Evolutionary conservation across 2,329 filamentous ascomycete genomes (phyloP).

Genomic region (Calonectria naviculata): DNA sequence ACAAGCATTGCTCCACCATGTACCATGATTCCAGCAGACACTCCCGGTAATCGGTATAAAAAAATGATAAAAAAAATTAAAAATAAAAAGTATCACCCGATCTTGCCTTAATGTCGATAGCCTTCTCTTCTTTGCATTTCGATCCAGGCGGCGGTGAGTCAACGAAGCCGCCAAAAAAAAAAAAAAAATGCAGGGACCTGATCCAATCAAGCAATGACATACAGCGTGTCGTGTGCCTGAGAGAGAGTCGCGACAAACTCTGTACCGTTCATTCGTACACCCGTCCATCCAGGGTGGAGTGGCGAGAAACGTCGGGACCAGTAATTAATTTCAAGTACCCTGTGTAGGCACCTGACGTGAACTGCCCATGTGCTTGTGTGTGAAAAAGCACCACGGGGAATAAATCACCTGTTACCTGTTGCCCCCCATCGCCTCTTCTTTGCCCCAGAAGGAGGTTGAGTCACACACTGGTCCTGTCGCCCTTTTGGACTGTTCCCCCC

Average conservation of each 20-base stretch:
- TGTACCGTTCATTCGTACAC: conserved; percentile 28
- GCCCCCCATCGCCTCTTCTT: conserved; percentile 11
- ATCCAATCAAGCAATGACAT: conserved; percentile 9
- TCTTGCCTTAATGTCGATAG: no score
- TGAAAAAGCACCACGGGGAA: conserved; percentile 1
- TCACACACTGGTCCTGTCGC: conserved; percentile 7
- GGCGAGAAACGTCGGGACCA: neutral
- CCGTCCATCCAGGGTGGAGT: neutral
- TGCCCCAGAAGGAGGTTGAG: conserved; percentile 8
- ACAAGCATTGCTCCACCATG: no score
- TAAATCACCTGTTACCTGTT: conserved; percentile 2
- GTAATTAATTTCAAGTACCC: neutral
- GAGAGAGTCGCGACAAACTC: conserved; percentile 34
- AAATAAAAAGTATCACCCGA: no score
- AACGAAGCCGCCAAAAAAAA: neutral
- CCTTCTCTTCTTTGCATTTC: neutral
- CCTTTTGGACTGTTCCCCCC: neutral
- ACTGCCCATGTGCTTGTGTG: neutral
- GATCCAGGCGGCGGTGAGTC: conserved; percentile 15
- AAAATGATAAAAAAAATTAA: no score
- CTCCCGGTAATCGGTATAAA: no score
- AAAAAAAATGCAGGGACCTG: conserved; percentile 8
- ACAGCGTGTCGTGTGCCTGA: conserved; percentile 31
- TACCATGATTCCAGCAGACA: no score
- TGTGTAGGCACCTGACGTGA: neutral